phyloP scores from a whole-genome alignment of 2,329 filamentous ascomycete genomes.

The Metarhizium robertsii region DNA sequence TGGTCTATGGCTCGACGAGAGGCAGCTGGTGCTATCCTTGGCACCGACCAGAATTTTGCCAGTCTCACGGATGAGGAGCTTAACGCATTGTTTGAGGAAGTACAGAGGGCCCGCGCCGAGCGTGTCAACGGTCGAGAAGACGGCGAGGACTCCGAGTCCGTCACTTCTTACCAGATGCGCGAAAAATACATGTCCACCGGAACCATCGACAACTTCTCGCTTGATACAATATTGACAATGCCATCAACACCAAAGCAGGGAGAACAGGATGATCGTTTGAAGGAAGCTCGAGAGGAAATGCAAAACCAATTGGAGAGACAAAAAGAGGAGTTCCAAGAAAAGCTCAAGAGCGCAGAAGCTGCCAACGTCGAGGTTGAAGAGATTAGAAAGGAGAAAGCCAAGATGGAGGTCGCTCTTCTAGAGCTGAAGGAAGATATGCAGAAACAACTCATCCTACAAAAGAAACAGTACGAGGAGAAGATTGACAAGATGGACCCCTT shows the following conservation, averaged over 20 bases:
- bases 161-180: slow-evolving; percentile 75
- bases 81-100: slow-evolving; percentile 86
- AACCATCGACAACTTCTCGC: slow-evolving; percentile 89
- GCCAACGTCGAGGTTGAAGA: slow-evolving; percentile 74
- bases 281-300: slow-evolving; percentile 71
- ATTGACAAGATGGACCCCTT: slow-evolving; percentile 65
- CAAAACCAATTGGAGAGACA: slow-evolving; percentile 74
- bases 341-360: slow-evolving; percentile 65
- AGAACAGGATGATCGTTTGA: slow-evolving; percentile 67
- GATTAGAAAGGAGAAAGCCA: slow-evolving; percentile 69
- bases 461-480: slow-evolving; percentile 75
- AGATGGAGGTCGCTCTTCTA: slow-evolving; percentile 74
- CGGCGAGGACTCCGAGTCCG: slow-evolving; percentile 84
- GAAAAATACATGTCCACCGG: slow-evolving; percentile 96
- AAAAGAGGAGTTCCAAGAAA: slow-evolving; percentile 72
- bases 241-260: slow-evolving; percentile 79
- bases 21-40: slow-evolving; percentile 83
- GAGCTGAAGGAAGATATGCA: slow-evolving; percentile 84
- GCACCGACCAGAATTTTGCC: slow-evolving; percentile 83
- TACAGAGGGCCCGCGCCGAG: slow-evolving; percentile 76
- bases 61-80: slow-evolving; percentile 89
- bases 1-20: slow-evolving; percentile 92
- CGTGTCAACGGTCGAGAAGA: slow-evolving; percentile 64
- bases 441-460: slow-evolving; percentile 72
- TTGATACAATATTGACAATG: slow-evolving; percentile 90